Base-by-base conservation (phyloP, 495 filamentous ascomycete species). In the Recurvomyces mirabilis region DNA sequence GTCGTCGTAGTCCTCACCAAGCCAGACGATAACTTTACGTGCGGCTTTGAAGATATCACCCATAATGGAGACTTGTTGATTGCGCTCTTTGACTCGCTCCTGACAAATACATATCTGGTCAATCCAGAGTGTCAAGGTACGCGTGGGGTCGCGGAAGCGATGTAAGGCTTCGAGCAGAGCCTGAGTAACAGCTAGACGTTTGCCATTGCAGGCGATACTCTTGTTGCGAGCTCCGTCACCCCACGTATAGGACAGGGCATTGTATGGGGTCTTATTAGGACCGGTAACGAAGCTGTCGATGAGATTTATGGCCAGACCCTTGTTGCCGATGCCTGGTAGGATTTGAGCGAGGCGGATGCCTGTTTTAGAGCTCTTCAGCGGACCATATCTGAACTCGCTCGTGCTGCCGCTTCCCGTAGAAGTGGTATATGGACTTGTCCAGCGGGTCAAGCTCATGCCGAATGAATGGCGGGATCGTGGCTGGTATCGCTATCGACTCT, bases 71-170 rank as follows among this genome's bases (percentile, higher is more conserved):
- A 62, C 60, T n/a, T 59, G 42, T 1, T 41, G 38, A 14, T 51
- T 47, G 10, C 53, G 54, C 38, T 62, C 60, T 14, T 46, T 43
- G 5, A 49, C 38, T 11, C 60, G 50, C 10, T 47, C 41, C 30
- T 62, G 60, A 28, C 58, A 54, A 29, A 62, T 60, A 35, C 59
- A 62, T 29, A 62, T 39, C 6, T 52, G 49, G 32, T 62, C 60
- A n/a, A 51, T 50, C 55, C 58, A 62, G 1, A 62, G 24, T 24
- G 48, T 39, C 7, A 44, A 39, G 10, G 12, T 18, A 2, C 19
- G 10, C 29, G 31, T n/a, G 2, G 25, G 2, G 25, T 52, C 37
- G 3, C 53, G 53, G 28, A 55, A 42, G 9, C 53, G 47, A 4
- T 49, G 48, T 15, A 55, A 38, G 28, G 53, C 53, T 40, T 52